Evolutionary conservation across 352 stramenopile species (phyloP), one percentile per base, ranked within the genome.

Genomic region (Phytophthora sansomeana): DNA sequence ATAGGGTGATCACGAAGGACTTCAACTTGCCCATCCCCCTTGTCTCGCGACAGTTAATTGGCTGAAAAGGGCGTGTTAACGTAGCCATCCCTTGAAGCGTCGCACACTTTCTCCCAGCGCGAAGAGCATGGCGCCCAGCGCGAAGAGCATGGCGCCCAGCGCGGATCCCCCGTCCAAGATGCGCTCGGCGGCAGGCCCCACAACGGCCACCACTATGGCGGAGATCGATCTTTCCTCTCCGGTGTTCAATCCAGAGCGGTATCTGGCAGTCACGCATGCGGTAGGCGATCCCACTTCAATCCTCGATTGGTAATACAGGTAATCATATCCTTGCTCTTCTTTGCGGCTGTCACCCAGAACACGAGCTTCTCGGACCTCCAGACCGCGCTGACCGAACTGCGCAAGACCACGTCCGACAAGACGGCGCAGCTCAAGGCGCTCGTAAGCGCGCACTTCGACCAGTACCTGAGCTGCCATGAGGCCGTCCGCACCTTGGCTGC

Each of bases 391-490:
- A 75, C 78, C 16, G 78, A 85, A 43, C 75, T 95, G 33, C 83
- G 85, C 58, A 83, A 84, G 46, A 81, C 81, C 48, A 93, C 83
- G 16, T 93, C 81, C 1, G 85, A 93, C 72, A 95, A 93, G 67
- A 95, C 87, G 0, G 79, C 89, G 58, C 87, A 93, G 66, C 81
- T 95, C 39, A 95, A 95, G 58, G 79, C 82, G 9, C 74, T 95
- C 32, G 87, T 93, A 52, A 87, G 77, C 26, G 80, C 81, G 32
- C 87, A 93, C 64, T 95, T 93, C 54, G 87, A 95, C 54, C 83
- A 93, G 63, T 95, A 93, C 24, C 46, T 95, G 38, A 90, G 80
- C 17, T 95, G 85, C 56, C 87, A 95, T 58, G 87, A 95, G 55
- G 77, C 85, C 4, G 85, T 93, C 60, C 81, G 82, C 6, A 62